Conservation (phyloP, 139 green algal species). For the Tetraselmis striata region DNA sequence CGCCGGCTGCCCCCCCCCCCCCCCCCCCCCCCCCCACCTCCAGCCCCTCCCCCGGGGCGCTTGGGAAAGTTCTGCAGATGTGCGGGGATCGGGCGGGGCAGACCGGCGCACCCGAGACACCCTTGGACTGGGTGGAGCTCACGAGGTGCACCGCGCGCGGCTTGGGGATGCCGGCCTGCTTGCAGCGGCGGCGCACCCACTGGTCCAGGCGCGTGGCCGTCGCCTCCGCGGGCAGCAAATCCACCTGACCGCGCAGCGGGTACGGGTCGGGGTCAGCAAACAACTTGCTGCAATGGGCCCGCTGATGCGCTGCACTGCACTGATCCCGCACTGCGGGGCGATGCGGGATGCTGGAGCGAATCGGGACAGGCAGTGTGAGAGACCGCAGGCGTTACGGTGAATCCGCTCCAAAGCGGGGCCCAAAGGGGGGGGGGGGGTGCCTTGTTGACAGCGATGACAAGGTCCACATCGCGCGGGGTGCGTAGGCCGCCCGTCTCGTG, state of each 20-base stretch:
- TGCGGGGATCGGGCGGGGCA: conserved; percentile 1
- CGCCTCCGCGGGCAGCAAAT: conserved; percentile 71
- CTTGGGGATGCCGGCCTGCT: conserved; percentile 45
- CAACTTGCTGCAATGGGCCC: no score
- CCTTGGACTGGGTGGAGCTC: conserved; percentile 34
- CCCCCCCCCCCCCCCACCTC: no score
- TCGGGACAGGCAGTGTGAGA: no score
- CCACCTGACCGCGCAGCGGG: no score
- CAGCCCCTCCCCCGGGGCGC: no score
- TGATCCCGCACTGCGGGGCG: no score
- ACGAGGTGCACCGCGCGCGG: conserved; percentile 55
- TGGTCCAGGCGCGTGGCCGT: conserved; percentile 40
- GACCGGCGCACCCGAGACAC: conserved; percentile 45
- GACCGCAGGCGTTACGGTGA: no score
- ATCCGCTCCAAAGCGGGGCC: no score
- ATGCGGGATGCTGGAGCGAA: no score
- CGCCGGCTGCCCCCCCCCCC: no score
- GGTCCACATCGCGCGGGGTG: conserved; percentile 15
- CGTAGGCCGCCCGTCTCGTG: conserved; percentile 8
- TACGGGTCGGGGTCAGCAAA: no score
- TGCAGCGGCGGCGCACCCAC: conserved; percentile 52
- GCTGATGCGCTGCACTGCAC: no score
- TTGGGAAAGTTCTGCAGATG: not conserved
- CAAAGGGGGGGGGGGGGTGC: not conserved
- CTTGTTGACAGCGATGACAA: conserved; percentile 93